Conservation (phyloP, 148 eudicot genomes). For the Camellia granthamiana region DNA sequence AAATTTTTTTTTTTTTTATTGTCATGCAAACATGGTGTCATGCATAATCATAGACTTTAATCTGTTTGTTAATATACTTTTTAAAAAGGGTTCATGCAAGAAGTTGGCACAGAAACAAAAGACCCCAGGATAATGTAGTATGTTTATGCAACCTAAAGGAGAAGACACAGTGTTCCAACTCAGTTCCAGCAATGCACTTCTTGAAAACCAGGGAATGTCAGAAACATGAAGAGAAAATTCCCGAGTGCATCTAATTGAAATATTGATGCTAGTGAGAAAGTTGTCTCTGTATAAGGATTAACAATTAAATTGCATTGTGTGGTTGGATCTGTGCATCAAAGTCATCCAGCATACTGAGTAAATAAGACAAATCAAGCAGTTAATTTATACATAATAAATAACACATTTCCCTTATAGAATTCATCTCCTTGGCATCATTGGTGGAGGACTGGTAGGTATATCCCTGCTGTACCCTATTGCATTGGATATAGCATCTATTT, state of each 20-base stretch:
- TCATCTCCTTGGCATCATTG: no score
- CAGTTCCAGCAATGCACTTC: neutral
- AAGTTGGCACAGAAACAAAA: neutral
- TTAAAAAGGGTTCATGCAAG: neutral
- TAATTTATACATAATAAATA: no score
- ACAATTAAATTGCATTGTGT: neutral
- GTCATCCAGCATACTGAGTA: neutral
- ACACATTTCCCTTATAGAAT: no score
- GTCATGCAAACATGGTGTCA: neutral
- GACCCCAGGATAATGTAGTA: neutral
- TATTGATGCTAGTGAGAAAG: neutral
- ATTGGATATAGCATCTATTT: no score
- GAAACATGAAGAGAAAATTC: neutral
- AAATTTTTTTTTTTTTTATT: neutral
- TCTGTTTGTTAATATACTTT: neutral
- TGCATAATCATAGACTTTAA: neutral
- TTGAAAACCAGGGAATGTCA: neutral
- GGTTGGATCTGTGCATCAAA: neutral
- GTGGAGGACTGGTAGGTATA: no score
- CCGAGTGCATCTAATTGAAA: neutral
- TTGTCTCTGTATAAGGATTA: neutral
- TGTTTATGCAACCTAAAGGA: neutral
- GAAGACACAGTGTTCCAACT: neutral
- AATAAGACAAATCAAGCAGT: no score
- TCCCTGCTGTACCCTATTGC: no score